Evolutionary conservation across 192 early-diverging fungal species (phyloP).

Genomic region (Linnemannia zychae): DNA sequence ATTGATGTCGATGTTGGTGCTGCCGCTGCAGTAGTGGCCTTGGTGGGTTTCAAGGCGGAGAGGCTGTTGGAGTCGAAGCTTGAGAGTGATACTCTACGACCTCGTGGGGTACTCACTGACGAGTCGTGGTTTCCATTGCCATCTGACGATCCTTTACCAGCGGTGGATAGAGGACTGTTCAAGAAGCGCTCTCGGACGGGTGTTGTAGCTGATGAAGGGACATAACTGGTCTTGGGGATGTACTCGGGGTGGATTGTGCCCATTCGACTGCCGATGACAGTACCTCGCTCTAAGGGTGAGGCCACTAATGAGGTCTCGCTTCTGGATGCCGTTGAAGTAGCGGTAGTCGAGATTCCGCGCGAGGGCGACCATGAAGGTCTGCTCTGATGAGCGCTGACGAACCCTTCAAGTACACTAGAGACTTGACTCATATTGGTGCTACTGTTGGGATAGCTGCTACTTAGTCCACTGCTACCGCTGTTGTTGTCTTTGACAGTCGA

Average conservation of each 20-base stretch:
- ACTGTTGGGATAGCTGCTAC: background rate
- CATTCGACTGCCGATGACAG: slow-evolving; percentile 31
- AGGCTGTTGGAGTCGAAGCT: slow-evolving; percentile 46
- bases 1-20: slow-evolving; percentile 6
- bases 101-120: background rate
- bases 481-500: background rate
- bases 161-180: background rate
- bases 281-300: slow-evolving; percentile 40
- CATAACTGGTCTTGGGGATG: slow-evolving; percentile 28
- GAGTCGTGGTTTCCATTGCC: background rate
- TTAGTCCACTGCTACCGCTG: background rate
- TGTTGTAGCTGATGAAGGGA: slow-evolving; percentile 24
- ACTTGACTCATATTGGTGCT: slow-evolving; percentile 2
- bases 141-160: slow-evolving; percentile 2
- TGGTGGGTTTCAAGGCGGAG: slow-evolving; percentile 31
- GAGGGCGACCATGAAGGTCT: background rate
- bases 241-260: slow-evolving; percentile 42
- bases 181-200: slow-evolving; percentile 19
- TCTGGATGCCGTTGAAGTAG: background rate
- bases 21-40: slow-evolving; percentile 7
- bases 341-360: background rate
- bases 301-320: slow-evolving; percentile 3
- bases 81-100: slow-evolving; percentile 38
- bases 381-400: background rate
- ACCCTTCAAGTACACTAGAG: slow-evolving; percentile 8